Evolutionary conservation across 164 flowering plant species (phyloP), one percentile per base, ranked within the genome.

Genomic region (Akebia trifoliata): DNA sequence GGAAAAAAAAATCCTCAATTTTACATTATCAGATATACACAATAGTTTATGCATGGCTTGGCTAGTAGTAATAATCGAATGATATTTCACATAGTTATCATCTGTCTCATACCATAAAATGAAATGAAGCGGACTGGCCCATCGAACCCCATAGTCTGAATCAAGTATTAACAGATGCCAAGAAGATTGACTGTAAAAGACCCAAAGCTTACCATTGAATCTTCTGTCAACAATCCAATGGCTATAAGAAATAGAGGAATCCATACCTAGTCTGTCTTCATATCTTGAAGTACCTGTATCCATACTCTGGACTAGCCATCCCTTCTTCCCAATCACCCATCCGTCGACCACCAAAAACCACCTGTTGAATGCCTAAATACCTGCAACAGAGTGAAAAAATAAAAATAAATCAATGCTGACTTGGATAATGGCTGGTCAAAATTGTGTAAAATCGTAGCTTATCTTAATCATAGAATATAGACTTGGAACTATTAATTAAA

Each of bases 291-390:
- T 67, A 74, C 65, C 82, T 90, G 72, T 90, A 90, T 21, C 97
- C 97, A 73, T 59, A 56, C 29, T 80, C 91, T 6, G 87, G 69
- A 51, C 69, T 74, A 35, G 83, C 83, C 95, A 90, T 86, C 50
- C 94, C 96, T 54, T 91, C 94, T 72, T 87, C 97, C 94, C 97
- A 91, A 52, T 91, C 97, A 26, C 91, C 97, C 75, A 87, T 68
- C 17, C 62, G 49, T 0, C 77, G 77, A 22, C 95, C 92, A 52
- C 97, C 95, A 68, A 91, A 91, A 50, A 84, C 86, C 29, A 90
- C 77, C 47, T 85, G 95, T 60, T 91, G 87, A 54, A 91, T 84
- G 44, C 94, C 96, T 50, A 85, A 25, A 72, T 85, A 90, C 46
- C 93, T 90, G 78, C 50, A 29, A 28, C 4, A 35, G n/a, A 2